A percentile compares a stretch with the other conserved stretches of the same genome.
These are phyloP conservation scores for Paracoccidioides lutzii DNA, from an alignment of 2,329 filamentous ascomycete genomes.

Conservation along the genomic window DNA sequence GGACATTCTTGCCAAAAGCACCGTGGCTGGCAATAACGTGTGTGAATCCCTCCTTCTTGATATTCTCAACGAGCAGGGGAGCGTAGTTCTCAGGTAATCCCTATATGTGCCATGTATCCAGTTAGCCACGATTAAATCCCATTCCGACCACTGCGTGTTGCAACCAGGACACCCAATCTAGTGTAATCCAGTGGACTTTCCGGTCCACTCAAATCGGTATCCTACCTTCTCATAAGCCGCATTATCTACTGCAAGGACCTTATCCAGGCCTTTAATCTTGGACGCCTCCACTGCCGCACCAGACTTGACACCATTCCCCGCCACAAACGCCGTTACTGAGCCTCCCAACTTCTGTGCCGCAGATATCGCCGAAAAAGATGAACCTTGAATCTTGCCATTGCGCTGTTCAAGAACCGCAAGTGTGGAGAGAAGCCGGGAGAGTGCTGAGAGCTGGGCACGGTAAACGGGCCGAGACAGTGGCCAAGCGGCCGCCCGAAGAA, in stretches of 20 bases:
- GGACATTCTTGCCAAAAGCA: constrained; percentile 88
- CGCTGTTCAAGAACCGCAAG: constrained; percentile 86
- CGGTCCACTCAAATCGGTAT: neutral
- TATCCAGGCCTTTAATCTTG: constrained; percentile 81
- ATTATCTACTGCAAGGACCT: constrained; percentile 81
- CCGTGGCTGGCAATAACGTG: constrained; percentile 86
- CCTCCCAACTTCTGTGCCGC: constrained; percentile 81
- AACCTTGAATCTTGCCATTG: constrained; percentile 71
- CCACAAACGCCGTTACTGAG: constrained; percentile 72
- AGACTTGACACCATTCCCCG: constrained; percentile 61
- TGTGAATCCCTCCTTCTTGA: constrained; percentile 88
- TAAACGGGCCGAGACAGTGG: constrained; percentile 35
- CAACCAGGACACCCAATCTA: neutral
- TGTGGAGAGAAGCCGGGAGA: constrained; percentile 65
- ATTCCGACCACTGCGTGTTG: neutral
- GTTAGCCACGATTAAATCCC: neutral
- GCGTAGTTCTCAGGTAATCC: constrained; percentile 89
- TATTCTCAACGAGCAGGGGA: constrained; percentile 86
- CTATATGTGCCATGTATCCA: constrained; percentile 30
- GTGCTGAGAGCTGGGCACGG: constrained; percentile 37
- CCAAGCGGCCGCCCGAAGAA: constrained; percentile 25
- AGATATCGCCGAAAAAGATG: constrained; percentile 72
- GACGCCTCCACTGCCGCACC: constrained; percentile 67
- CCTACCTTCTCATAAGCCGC: constrained; percentile 78
- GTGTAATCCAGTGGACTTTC: neutral